Evolutionary conservation across 148 eudicot genomes (phyloP).

Genomic region (Camellia japonica): DNA sequence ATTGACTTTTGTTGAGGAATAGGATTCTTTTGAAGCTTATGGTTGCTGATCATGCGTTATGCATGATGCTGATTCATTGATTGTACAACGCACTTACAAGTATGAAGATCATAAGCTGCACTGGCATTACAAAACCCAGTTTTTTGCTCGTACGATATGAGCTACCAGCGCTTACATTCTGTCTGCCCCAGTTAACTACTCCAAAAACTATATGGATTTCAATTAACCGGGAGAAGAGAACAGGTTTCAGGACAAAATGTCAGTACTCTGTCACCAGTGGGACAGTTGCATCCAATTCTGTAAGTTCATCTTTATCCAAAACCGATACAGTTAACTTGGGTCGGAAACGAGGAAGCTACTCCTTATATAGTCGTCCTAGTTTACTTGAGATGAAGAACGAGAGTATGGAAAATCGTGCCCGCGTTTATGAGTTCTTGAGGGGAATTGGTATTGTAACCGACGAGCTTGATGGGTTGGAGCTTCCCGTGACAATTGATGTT

Average conservation of each 20-base stretch:
- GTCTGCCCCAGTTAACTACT: conserved; percentile 30
- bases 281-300: conserved; percentile 34
- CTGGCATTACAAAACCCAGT: conserved; percentile 52
- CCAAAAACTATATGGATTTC: conserved; percentile 32
- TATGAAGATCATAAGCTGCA: conserved; percentile 59
- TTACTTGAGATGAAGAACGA: conserved; percentile 81
- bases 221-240: conserved; percentile 32
- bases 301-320: conserved; percentile 32
- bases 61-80: conserved; percentile 20
- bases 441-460: conserved; percentile 75
- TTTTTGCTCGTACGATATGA: conserved; percentile 48
- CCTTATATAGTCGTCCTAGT: conserved; percentile 81
- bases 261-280: conserved; percentile 54
- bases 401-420: conserved; percentile 69
- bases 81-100: conserved; percentile 27
- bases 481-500: conserved; percentile 94
- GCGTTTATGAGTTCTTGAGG: conserved; percentile 77
- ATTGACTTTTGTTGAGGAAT: not conserved
- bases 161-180: conserved; percentile 45
- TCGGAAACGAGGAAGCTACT: conserved; percentile 35
- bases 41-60: conserved; percentile 1
- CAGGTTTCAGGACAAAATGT: conserved; percentile 38
- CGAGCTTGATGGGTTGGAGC: conserved; percentile 94
- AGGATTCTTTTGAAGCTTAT: conserved; percentile 7
- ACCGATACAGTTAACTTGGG: conserved; percentile 26